These are phyloP conservation scores for Pleurotus giganteus DNA, from an alignment of 768 basidiomycete species.

Conservation along the genomic window DNA sequence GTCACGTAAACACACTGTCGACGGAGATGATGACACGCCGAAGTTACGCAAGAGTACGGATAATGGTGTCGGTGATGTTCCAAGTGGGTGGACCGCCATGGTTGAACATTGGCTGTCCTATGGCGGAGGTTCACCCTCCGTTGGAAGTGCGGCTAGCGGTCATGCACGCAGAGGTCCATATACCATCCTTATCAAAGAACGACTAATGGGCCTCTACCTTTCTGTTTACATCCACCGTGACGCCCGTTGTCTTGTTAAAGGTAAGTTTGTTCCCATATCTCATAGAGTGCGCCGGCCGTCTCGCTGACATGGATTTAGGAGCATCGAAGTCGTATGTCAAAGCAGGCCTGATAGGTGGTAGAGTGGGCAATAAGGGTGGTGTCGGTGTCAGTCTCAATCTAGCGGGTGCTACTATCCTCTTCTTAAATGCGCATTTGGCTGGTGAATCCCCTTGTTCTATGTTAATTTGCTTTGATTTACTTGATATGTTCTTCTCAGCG, in stretches of 20 bases:
- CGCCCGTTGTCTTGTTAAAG: conserved; percentile 59
- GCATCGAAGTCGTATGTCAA: conserved; percentile 82
- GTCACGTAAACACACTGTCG: conserved; percentile 29
- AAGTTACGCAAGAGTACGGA: conserved; percentile 33
- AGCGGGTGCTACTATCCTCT: conserved; percentile 78
- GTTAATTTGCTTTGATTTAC: neutral
- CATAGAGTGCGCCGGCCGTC: neutral
- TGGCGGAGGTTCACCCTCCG: conserved; percentile 27
- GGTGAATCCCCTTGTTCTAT: conserved; percentile 38
- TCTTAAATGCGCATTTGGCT: conserved; percentile 89
- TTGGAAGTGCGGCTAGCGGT: conserved; percentile 19
- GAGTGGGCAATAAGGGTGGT: conserved; percentile 91
- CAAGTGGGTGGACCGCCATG: conserved; percentile 69
- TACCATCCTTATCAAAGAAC: conserved; percentile 80
- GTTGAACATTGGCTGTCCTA: conserved; percentile 73
- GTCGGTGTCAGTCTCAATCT: conserved; percentile 89
- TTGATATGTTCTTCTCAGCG: conserved; percentile 38
- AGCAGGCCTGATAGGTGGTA: conserved; percentile 85
- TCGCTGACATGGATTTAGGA: conserved; percentile 36
- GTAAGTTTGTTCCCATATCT: conserved; percentile 26
- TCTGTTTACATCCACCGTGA: conserved; percentile 76
- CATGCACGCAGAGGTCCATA: conserved; percentile 69
- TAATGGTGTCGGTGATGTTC: conserved; percentile 29
- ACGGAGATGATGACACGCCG: conserved; percentile 32
- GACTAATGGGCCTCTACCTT: conserved; percentile 87